Evolutionary conservation across 805 yeast species (phyloP), one percentile per base, ranked within the genome.

Genomic region (Saturnispora mendoncae): DNA sequence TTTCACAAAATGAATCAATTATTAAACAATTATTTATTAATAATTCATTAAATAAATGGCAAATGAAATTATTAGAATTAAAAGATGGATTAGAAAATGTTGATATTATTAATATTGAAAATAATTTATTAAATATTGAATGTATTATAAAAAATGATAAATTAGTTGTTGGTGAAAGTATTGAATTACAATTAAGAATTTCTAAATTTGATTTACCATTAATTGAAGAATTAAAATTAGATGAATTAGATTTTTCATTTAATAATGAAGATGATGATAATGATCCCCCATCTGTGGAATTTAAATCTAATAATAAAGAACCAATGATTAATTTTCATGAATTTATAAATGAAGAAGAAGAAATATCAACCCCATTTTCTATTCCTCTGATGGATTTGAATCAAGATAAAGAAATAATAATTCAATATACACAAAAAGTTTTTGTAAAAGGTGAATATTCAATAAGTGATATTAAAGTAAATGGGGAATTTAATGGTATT

Each of bases 181-280:
- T 43, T 12, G 46, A 46, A 17, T 18, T 67, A 8, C 73, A 69
- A 44, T 2, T 69, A 6, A 43, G 45, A 1, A 32, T 69, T 17
- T 46, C 44, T 6, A 60, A 61, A 2, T 48, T 42, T n/a, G 46
- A 53, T 23, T 61, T 60, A 45, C 39, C 39, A 3, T 27, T 56
- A 34, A 39, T 52, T 41, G 38, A 47, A 2, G 17, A 41, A 6
- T 23, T 54, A 6, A 38, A 44, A 6, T 42, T 57, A 7, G 47
- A 53, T 17, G 39, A 40, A n/a, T 12, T 59, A 3, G 14, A 10
- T 9, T 9, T 27, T 9, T 7, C 5, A 12, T 4, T 35, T 8
- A 30, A 30, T n/a, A 12, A 15, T 7, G 13, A 9, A 13, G 24
- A 20, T 5, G 29, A 19, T 27, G 31, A 23, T 6, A 20, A 35